Evolutionary conservation across 208 protist genomes (phyloP).

Genomic region (Naegleria fowleri): DNA sequence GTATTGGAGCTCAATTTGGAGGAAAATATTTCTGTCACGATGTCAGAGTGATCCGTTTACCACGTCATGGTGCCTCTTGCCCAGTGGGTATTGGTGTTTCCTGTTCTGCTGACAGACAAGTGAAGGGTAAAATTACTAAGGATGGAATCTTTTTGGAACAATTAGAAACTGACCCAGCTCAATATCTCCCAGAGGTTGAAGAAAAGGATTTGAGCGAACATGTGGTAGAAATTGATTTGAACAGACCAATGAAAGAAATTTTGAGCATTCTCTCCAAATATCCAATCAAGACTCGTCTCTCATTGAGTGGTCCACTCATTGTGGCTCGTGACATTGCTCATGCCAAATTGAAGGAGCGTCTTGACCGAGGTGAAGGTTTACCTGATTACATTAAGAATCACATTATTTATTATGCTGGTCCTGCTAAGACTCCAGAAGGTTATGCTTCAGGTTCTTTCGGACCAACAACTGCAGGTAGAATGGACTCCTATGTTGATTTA

Average conservation of each 20-base stretch:
- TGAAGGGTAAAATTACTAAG: slow-evolving; percentile 82
- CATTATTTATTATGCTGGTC: slow-evolving; percentile 93
- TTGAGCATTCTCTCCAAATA: slow-evolving; percentile 66
- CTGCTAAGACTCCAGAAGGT: slow-evolving; percentile 91
- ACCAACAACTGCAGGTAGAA: slow-evolving; percentile 89
- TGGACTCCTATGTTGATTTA: slow-evolving; percentile 88
- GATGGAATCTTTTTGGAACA: slow-evolving; percentile 90
- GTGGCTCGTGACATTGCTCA: slow-evolving; percentile 95
- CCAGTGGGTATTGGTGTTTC: slow-evolving; percentile 92
- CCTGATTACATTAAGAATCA: slow-evolving; percentile 88
- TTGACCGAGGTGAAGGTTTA: slow-evolving; percentile 72
- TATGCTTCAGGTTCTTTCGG: slow-evolving; percentile 87
- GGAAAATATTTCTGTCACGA: slow-evolving; percentile 97
- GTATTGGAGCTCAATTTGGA: slow-evolving; percentile 95
- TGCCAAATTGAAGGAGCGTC: slow-evolving; percentile 69
- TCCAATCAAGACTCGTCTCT: slow-evolving; percentile 82
- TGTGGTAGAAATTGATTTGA: slow-evolving; percentile 80
- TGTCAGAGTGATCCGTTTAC: slow-evolving; percentile 84
- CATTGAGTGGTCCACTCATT: slow-evolving; percentile 86
- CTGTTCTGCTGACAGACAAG: slow-evolving; percentile 91
- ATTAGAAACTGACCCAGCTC: slow-evolving; percentile 84
- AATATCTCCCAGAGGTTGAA: slow-evolving; percentile 80
- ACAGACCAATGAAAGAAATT: slow-evolving; percentile 78
- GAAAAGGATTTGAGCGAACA: slow-evolving; percentile 65
- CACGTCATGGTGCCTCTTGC: slow-evolving; percentile 72